These are phyloP conservation scores for Gaultheria prostrata DNA, from an alignment of 148 eudicot genomes.

Conservation along the genomic window DNA sequence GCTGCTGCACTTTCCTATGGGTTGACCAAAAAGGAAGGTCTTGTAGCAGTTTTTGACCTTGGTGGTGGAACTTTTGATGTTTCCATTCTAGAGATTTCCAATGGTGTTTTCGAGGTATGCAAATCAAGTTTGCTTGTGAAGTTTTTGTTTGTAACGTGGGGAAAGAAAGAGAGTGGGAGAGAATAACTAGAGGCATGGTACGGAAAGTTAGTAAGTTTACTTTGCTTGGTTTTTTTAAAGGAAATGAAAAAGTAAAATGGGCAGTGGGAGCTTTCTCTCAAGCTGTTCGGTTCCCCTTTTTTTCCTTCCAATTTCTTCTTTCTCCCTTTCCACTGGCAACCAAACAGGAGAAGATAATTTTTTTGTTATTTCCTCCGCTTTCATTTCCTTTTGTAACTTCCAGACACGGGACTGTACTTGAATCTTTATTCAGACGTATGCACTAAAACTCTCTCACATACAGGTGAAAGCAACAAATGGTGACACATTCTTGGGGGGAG, in stretches of 20 bases:
- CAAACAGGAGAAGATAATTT: not conserved
- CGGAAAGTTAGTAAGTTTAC: not conserved
- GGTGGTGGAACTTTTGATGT: conserved; percentile 99
- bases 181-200: not conserved
- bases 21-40: conserved; percentile 87
- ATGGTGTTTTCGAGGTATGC: conserved; percentile 93
- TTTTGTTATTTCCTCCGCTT: not conserved
- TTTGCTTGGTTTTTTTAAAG: not conserved
- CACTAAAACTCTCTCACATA: not conserved
- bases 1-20: conserved; percentile 99
- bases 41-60: conserved; percentile 93
- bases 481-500: conserved; percentile 97
- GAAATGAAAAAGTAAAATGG: not conserved
- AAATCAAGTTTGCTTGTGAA: not conserved
- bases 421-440: not conserved
- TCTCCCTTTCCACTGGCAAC: not conserved
- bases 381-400: not conserved
- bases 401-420: not conserved
- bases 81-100: conserved; percentile 87
- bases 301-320: not conserved
- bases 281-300: not conserved
- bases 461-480: conserved; percentile 99
- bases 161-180: not conserved
- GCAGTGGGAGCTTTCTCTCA: not conserved
- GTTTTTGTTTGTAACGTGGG: not conserved